Percentiles rank a stretch among this genome's conserved stretches.
Evolutionary conservation across 345 rosid genomes (phyloP).

Genomic region (Pelargonium nanum): DNA sequence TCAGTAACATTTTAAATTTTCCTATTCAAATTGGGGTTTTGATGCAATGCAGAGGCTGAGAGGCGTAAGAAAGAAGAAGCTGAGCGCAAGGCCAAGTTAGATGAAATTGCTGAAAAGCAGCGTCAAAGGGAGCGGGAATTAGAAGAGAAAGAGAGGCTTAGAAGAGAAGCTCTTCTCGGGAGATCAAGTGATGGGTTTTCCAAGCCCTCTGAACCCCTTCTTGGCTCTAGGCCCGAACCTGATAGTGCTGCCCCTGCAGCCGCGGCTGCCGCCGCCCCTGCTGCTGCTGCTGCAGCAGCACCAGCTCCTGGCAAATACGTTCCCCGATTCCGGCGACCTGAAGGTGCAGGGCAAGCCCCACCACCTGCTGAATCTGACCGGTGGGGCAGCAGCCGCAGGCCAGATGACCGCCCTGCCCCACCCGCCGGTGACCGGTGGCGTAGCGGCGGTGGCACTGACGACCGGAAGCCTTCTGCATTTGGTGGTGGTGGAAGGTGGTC

Average conservation of each 20-base stretch:
- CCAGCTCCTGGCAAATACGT: slow-evolving; percentile 48
- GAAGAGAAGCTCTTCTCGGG: slow-evolving; percentile 49
- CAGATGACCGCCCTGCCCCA: slow-evolving; percentile 36
- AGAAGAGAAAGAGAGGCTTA: slow-evolving; percentile 63
- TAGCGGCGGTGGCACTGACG: slow-evolving; percentile 20
- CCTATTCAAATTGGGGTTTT: not conserved
- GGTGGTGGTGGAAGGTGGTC: slow-evolving; percentile 31
- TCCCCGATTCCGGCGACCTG: slow-evolving; percentile 41
- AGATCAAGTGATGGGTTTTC: slow-evolving; percentile 29
- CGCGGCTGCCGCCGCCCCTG: slow-evolving; percentile 25
- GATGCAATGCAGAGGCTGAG: slow-evolving; percentile 64
- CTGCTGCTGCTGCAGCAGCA: slow-evolving; percentile 29
- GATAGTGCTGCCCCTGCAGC: slow-evolving; percentile 10
- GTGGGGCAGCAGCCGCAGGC: slow-evolving; percentile 36
- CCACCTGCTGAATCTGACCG: slow-evolving; percentile 38
- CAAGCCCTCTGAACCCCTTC: slow-evolving; percentile 34
- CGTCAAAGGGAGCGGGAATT: slow-evolving; percentile 71
- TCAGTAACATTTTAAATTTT: too few species aligned
- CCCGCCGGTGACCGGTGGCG: slow-evolving; percentile 47
- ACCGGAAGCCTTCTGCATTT: slow-evolving; percentile 11
- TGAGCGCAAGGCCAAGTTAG: slow-evolving; percentile 72
- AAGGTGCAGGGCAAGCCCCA: slow-evolving; percentile 21
- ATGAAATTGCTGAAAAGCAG: slow-evolving; percentile 85
- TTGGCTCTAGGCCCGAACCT: slow-evolving; percentile 13
- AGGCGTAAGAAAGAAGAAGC: slow-evolving; percentile 64